A percentile compares a stretch with the other conserved stretches of the same genome.
phyloP scores from a whole-genome alignment of 1,139 yeast genomes.

The Lizanozyma gosingica region DNA sequence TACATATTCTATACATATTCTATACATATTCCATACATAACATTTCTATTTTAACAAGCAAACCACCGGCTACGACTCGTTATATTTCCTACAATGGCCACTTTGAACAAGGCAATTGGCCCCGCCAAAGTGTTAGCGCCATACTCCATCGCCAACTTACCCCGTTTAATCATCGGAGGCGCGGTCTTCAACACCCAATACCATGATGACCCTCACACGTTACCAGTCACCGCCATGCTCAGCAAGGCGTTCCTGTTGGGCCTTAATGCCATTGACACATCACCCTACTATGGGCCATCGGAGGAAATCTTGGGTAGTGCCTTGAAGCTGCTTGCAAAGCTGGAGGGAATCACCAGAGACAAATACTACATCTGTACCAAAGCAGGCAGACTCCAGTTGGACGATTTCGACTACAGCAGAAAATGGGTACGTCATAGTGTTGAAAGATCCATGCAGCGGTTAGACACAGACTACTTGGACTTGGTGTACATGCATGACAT shows the following conservation, averaged over 20 bases:
- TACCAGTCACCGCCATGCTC: slow-evolving; percentile 53
- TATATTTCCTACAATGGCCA: too few relatives aligned
- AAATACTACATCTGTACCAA: slow-evolving; percentile 71
- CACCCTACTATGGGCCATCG: slow-evolving; percentile 90
- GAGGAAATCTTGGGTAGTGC: slow-evolving; percentile 70
- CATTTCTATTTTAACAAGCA: too few relatives aligned
- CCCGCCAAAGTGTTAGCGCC: slow-evolving; percentile 9
- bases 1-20: too few relatives aligned
- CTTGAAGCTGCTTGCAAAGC: slow-evolving; percentile 29
- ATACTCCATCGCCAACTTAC: slow-evolving; percentile 25
- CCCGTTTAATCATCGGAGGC: slow-evolving; percentile 72
- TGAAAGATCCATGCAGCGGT: slow-evolving; percentile 52
- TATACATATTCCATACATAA: too few relatives aligned
- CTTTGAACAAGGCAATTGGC: slow-evolving; percentile 1
- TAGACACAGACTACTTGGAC: slow-evolving; percentile 63
- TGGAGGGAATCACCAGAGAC: slow-evolving; percentile 42
- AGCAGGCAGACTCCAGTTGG: slow-evolving; percentile 65
- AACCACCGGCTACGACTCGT: too few relatives aligned
- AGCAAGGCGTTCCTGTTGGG: slow-evolving; percentile 57
- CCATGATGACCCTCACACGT: slow-evolving; percentile 49
- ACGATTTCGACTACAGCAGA: slow-evolving; percentile 70
- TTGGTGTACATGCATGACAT: slow-evolving; percentile 82
- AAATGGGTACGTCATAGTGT: slow-evolving; percentile 55
- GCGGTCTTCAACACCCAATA: slow-evolving; percentile 80
- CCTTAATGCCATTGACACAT: slow-evolving; percentile 73